Conservation (phyloP, 306 rosid genomes). For the Cucumis sativus region DNA sequence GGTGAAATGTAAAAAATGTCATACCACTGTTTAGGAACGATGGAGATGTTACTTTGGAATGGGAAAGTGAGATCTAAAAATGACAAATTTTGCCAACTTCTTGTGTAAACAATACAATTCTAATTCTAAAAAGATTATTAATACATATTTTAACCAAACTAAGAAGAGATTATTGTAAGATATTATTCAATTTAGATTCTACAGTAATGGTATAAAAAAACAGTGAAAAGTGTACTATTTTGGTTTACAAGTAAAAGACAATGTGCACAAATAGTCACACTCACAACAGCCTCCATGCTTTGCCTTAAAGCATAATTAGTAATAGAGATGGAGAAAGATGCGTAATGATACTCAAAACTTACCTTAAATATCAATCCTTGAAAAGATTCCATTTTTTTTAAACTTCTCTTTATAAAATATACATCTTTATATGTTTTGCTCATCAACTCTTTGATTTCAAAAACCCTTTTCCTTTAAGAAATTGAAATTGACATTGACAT, state of each 20-base stretch:
- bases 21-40: too few relatives aligned
- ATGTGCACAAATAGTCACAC: not conserved
- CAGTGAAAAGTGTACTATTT: not conserved
- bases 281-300: not conserved
- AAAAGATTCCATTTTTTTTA: not conserved
- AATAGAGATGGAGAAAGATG: not conserved
- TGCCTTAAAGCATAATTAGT: constrained; percentile 1
- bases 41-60: too few relatives aligned
- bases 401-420: not conserved
- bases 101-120: too few relatives aligned
- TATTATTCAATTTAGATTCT: too few relatives aligned
- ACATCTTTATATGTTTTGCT: not conserved
- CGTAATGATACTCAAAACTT: not conserved
- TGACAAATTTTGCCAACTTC: too few relatives aligned
- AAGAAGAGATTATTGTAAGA: too few relatives aligned
- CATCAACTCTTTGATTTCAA: not conserved
- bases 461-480: not conserved
- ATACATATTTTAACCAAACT: too few relatives aligned
- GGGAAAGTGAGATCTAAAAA: too few relatives aligned
- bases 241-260: not conserved
- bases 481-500: not conserved
- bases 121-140: too few relatives aligned
- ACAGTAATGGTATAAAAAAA: not conserved
- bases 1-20: too few relatives aligned
- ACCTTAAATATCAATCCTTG: not conserved